These are phyloP conservation scores for Xerocomellus dryophilus DNA, from an alignment of 768 basidiomycete species.

Conservation along the genomic window DNA sequence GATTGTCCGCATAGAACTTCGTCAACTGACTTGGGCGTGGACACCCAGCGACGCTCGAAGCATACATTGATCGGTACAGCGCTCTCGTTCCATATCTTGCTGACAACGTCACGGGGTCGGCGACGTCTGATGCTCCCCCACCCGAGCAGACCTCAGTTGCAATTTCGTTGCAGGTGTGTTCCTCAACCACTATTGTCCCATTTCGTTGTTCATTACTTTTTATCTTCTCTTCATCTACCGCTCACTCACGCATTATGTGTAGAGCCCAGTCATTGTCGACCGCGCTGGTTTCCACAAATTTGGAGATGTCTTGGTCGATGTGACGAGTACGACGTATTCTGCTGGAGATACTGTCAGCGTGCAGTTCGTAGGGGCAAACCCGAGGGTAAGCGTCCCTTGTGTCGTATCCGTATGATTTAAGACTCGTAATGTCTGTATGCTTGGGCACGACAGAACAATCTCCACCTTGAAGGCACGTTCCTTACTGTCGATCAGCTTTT, in stretches of 20 bases:
- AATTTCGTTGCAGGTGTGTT: conserved; percentile 60
- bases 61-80: conserved; percentile 74
- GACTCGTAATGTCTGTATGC: not conserved
- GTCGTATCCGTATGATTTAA: not conserved
- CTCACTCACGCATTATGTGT: not conserved
- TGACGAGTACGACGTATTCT: conserved; percentile 46
- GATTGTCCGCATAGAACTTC: not conserved
- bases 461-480: conserved; percentile 71
- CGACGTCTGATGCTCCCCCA: conserved; percentile 63
- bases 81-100: conserved; percentile 63
- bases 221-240: not conserved
- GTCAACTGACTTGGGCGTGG: not conserved
- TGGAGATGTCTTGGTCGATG: conserved; percentile 59
- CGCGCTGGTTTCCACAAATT: conserved; percentile 53
- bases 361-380: conserved; percentile 74
- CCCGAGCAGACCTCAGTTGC: conserved; percentile 61
- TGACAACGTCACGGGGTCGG: conserved; percentile 42
- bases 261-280: conserved; percentile 66
- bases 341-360: conserved; percentile 58
- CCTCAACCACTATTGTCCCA: not conserved
- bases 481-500: conserved; percentile 58
- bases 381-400: conserved; percentile 48
- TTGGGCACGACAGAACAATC: conserved; percentile 57
- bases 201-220: not conserved
- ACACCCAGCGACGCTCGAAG: conserved; percentile 63